phyloP scores from a whole-genome alignment of 192 early-diverging fungal species.

The Backusella morwellensis region DNA sequence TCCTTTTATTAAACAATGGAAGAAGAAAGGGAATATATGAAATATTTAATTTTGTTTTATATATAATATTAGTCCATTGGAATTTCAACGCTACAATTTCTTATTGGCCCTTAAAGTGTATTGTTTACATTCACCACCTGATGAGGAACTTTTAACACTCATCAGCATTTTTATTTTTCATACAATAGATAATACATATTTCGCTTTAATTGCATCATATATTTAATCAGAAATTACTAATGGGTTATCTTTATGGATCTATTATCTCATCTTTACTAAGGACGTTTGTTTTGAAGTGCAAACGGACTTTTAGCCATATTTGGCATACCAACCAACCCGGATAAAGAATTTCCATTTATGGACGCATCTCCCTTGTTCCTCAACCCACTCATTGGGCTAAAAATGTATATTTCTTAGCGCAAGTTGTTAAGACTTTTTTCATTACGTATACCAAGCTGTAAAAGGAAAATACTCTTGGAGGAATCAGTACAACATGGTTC shows the following conservation, averaged over 20 bases:
- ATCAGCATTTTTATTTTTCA: background rate
- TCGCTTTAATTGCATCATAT: background rate
- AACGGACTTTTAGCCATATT: background rate
- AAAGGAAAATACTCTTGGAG: too few relatives aligned
- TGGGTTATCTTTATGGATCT: background rate
- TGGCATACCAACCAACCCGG: background rate
- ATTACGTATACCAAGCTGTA: background rate
- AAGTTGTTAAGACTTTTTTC: background rate
- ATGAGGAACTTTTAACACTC: background rate
- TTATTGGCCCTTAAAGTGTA: background rate
- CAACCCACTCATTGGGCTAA: too few relatives aligned
- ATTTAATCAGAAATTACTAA: background rate
- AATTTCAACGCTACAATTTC: background rate
- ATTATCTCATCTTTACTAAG: background rate
- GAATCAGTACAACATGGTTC: too few relatives aligned
- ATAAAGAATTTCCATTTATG: background rate
- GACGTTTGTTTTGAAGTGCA: background rate
- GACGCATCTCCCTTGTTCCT: background rate
- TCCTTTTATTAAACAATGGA: background rate
- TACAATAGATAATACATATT: background rate
- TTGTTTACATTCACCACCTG: constrained; percentile 1
- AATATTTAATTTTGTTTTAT: background rate
- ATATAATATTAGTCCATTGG: background rate
- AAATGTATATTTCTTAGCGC: too few relatives aligned
- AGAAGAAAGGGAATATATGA: background rate